Base-by-base conservation (phyloP, 257 asterid genomes). In the Solanum commersonii region DNA sequence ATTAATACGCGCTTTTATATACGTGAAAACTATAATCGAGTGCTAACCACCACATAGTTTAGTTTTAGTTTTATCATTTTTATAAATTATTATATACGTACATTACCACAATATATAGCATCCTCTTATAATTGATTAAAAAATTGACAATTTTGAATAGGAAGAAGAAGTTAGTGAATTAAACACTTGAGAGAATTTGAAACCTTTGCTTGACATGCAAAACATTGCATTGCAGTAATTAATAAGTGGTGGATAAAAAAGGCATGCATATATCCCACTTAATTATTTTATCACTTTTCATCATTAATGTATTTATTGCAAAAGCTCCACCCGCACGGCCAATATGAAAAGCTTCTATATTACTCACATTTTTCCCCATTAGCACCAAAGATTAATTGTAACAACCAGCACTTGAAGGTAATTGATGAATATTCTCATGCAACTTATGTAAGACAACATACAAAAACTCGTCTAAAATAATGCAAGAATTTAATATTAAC, bases 181-280 rank as follows among this genome's bases (percentile, higher is more conserved):
- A 15, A 40, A 81, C 85, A 46, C 70, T 49, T 40, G 68, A 81
- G 63, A 42, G 68, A 46, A 46, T 74, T 56, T 74, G 86, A 38
- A 85, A 42, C 59, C 87, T 85, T 85, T 85, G 87, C 87, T 85
- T 85, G 87, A 12, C 87, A 85, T 40, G 87, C 87, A 85, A 85
- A 85, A 67, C 59, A 85, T 10, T 37, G 82, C 78, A 85, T 16
- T 37, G 82, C 78, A 85, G 82, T 40, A 85, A 85, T 85, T 67
- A 85, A 67, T 67, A 85, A 85, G 87, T 40, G 22, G 78, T 38
- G 81, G 78, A 67, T 40, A 37, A 38, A 85, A 74, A 74, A 74
- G 31, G 82, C 18, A 85, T 25, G 67, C 67, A 85, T 67, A 22
- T 22, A 60, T 60, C 23, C 59, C 37, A 84, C 59, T 65, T 40